Conservation (phyloP, 2,329 filamentous ascomycete species). For the Parascedosporium putredinis region DNA sequence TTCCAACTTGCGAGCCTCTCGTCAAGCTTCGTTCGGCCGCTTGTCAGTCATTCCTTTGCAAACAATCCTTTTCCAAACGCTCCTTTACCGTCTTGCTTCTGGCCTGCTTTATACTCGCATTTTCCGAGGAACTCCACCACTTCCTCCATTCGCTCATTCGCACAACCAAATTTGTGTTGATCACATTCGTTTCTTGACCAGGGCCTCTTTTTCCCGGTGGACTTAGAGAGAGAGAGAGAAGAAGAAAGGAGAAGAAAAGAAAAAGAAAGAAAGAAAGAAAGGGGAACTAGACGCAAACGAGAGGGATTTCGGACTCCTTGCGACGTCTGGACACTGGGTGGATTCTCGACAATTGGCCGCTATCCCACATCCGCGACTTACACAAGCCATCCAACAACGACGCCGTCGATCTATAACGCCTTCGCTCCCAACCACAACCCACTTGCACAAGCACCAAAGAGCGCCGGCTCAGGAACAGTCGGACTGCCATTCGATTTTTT, state of each 20-base stretch:
- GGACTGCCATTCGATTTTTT: neutral
- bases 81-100: too few relatives aligned
- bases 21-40: neutral
- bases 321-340: too few relatives aligned
- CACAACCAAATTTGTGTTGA: slow-evolving; percentile 5
- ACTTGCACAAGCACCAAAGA: neutral
- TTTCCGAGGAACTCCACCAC: neutral
- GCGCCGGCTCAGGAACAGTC: too few relatives aligned
- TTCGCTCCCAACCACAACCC: neutral
- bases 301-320: too few relatives aligned
- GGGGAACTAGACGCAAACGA: too few relatives aligned
- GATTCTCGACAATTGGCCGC: neutral
- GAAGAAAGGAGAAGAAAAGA: neutral
- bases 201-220: too few relatives aligned
- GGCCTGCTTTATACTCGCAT: neutral
- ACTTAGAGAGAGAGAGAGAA: neutral
- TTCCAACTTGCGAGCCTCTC: neutral
- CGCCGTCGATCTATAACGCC: neutral
- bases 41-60: slow-evolving; percentile 6
- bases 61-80: neutral
- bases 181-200: slow-evolving; percentile 4
- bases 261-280: too few relatives aligned
- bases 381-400: neutral
- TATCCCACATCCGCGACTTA: neutral
- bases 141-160: slow-evolving; percentile 1